These are phyloP conservation scores for Hyphochytrium catenoides DNA, from an alignment of 352 stramenopile genomes.

Conservation along the genomic window DNA sequence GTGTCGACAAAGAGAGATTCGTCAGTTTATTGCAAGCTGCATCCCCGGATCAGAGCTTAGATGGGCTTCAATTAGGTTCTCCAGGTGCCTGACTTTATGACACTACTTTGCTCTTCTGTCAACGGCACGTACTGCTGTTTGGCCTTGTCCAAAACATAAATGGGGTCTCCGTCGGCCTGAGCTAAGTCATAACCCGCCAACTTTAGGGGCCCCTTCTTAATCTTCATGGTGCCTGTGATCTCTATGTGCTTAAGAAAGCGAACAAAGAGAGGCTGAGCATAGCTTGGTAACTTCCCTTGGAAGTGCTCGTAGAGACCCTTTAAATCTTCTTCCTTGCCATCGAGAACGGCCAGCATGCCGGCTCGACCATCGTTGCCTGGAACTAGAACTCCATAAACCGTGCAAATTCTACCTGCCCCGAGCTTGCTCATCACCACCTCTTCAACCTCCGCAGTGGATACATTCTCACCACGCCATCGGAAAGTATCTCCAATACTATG, in stretches of 20 bases:
- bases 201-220: conserved; percentile 64
- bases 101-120: no score
- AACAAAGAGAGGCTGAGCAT: conserved; percentile 58
- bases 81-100: no score
- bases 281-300: conserved; percentile 16
- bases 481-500: conserved; percentile 77
- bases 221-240: conserved; percentile 71
- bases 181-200: conserved; percentile 46
- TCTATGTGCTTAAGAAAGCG: conserved; percentile 35
- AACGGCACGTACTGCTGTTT: conserved; percentile 23
- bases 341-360: conserved; percentile 37
- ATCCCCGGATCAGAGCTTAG: no score
- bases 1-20: no score
- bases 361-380: conserved; percentile 47
- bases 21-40: no score
- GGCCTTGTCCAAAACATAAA: conserved; percentile 28
- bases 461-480: conserved; percentile 78
- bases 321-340: not conserved
- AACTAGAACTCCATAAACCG: conserved; percentile 38
- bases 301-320: conserved; percentile 7
- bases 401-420: conserved; percentile 16
- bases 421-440: conserved; percentile 44
- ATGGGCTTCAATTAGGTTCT: no score
- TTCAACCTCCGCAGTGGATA: conserved; percentile 64
- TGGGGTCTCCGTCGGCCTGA: conserved; percentile 17